Percentiles rank a stretch among this genome's conserved stretches.
Evolutionary conservation across 805 yeast species (phyloP).

Genomic region (Ogataea populi-albae): DNA sequence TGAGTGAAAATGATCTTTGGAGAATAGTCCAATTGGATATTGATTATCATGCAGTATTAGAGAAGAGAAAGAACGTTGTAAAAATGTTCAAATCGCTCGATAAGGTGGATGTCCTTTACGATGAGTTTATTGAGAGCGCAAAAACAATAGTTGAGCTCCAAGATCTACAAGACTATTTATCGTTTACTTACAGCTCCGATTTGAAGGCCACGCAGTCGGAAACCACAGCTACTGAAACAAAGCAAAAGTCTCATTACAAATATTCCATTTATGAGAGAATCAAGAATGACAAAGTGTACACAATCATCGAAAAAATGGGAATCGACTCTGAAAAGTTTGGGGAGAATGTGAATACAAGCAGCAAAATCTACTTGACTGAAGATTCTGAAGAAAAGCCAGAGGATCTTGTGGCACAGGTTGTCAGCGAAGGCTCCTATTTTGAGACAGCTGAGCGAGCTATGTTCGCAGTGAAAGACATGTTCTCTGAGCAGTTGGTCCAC

Average conservation of each 20-base stretch:
- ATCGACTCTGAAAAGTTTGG: constrained; percentile 78
- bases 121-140: constrained; percentile 54
- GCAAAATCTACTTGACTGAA: constrained; percentile 67
- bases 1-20: constrained; percentile 89
- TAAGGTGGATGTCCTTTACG: constrained; percentile 55
- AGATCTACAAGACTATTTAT: constrained; percentile 80
- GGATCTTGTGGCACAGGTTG: constrained; percentile 47
- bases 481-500: constrained; percentile 75
- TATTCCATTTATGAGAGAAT: constrained; percentile 64
- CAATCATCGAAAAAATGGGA: constrained; percentile 68
- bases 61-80: constrained; percentile 60
- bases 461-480: constrained; percentile 65
- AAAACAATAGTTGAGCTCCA: constrained; percentile 75
- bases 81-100: constrained; percentile 52
- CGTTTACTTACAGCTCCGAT: constrained; percentile 64
- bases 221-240: constrained; percentile 18
- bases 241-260: constrained; percentile 54
- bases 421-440: constrained; percentile 42
- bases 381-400: constrained; percentile 63
- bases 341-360: constrained; percentile 68
- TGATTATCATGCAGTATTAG: constrained; percentile 81
- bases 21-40: constrained; percentile 80
- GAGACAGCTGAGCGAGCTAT: constrained; percentile 59
- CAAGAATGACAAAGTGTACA: constrained; percentile 58
- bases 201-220: constrained; percentile 42